Percentiles rank a stretch among this genome's conserved stretches.
Evolutionary conservation across 306 rosid species (phyloP).

Genomic region (Adenanthera pavonina): DNA sequence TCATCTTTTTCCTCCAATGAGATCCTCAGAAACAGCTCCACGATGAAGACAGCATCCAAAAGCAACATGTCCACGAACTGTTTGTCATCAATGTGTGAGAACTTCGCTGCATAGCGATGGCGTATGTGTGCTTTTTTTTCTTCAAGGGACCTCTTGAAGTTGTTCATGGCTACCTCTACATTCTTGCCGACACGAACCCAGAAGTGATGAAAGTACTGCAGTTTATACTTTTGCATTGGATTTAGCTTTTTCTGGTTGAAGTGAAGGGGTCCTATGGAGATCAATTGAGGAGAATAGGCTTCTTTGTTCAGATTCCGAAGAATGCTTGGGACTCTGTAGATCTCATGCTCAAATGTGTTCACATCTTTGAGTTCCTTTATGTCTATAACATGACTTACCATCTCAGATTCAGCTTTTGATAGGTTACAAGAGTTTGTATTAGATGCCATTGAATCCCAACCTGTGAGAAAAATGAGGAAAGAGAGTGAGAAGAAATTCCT

Average conservation of each 20-base stretch:
- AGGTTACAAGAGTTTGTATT: background rate
- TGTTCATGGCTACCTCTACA: background rate
- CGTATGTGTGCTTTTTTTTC: slow-evolving; percentile 30
- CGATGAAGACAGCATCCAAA: too few species aligned
- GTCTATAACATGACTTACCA: slow-evolving; percentile 43
- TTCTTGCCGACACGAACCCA: slow-evolving; percentile 23
- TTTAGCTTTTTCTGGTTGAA: background rate
- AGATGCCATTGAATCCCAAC: too few species aligned
- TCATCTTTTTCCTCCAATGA: too few species aligned
- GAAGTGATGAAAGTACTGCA: slow-evolving; percentile 34
- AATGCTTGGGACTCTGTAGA: slow-evolving; percentile 50
- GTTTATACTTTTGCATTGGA: slow-evolving; percentile 30
- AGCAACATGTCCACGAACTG: slow-evolving; percentile 36
- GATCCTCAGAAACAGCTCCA: too few species aligned
- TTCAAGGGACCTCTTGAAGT: background rate
- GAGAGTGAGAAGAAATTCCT: background rate
- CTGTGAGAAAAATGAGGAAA: too few species aligned
- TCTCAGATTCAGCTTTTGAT: slow-evolving; percentile 34
- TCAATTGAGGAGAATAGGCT: slow-evolving; percentile 56
- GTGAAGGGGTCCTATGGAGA: slow-evolving; percentile 65
- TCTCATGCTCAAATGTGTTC: slow-evolving; percentile 26
- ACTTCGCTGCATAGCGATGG: slow-evolving; percentile 36
- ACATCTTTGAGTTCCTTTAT: slow-evolving; percentile 24
- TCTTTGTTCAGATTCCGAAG: slow-evolving; percentile 47
- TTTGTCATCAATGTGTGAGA: slow-evolving; percentile 11